Evolutionary conservation across 164 flowering plant genomes (phyloP), one percentile per base, ranked within the genome.

Genomic region (Tetrastigma voinierianum): DNA sequence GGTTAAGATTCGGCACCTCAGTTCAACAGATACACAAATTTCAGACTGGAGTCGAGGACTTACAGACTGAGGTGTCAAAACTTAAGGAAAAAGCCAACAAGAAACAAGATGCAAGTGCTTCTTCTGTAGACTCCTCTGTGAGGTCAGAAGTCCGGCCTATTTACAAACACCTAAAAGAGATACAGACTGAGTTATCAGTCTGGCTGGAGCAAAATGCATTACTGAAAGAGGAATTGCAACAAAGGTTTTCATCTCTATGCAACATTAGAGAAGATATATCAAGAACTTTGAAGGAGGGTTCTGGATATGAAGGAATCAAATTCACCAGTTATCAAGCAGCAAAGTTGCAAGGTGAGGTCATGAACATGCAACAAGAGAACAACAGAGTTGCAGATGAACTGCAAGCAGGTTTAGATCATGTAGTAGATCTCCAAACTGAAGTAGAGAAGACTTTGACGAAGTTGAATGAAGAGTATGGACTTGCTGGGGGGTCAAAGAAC

Each of bases 331-430:
- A 82, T 64, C 92, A 93, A 68, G 96, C 97, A 23, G 91, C 90
- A 13, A 90, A 89, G 74, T 87, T 93, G 61, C 93, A 89, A 77
- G 97, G 98, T 17, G 98, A 93, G 79, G 76, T 88, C 59, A 63
- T 81, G 70, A 93, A 88, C 81, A 93, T 93, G 98, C 80, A 89
- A 68, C 96, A 93, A 77, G 97, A 93, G 79, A 93, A 89, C 61
- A 85, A 83, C 72, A 90, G 86, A 74, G 92, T 89, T 48, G 88
- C 86, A 32, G 84, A 88, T 51, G 98, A 93, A 75, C 65, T 93
- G 57, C 84, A 90, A 67, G 84, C 88, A 19, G 94, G 92, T 21
- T 10, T 88, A 43, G 93, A 91, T 69, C 88, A 83, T 67, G 81
- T 82, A 15, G n/a, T 73, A 7, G 65, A 62, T 0, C 82, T 88